phyloP scores from a whole-genome alignment of 2,329 filamentous ascomycete species.

The Rutstroemia sp. region DNA sequence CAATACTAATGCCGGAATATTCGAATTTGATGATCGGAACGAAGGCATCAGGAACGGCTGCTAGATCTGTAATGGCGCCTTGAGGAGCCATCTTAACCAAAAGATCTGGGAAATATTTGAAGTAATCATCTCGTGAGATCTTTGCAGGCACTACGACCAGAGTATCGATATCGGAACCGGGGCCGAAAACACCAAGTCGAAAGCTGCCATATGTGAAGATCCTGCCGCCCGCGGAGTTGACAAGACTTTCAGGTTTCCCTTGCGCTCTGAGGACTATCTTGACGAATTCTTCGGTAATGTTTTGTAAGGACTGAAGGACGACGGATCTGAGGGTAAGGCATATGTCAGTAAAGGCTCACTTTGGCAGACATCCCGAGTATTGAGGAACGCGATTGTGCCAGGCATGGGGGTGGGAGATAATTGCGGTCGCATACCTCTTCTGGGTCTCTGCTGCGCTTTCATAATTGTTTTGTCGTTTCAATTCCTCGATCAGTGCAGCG shows the following conservation, averaged over 20 bases:
- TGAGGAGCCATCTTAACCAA: slow-evolving; percentile 68
- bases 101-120: slow-evolving; percentile 75
- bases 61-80: slow-evolving; percentile 77
- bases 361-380: neutral
- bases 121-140: slow-evolving; percentile 84
- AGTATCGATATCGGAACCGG: slow-evolving; percentile 96
- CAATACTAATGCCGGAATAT: slow-evolving; percentile 84
- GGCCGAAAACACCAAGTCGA: slow-evolving; percentile 86
- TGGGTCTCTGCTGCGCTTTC: slow-evolving; percentile 77
- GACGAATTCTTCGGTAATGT: slow-evolving; percentile 80
- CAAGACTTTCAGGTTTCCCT: slow-evolving; percentile 63
- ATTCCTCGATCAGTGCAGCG: slow-evolving; percentile 71
- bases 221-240: slow-evolving; percentile 81
- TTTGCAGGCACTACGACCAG: slow-evolving; percentile 88
- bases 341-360: slow-evolving; percentile 1
- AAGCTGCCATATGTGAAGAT: slow-evolving; percentile 97
- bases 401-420: neutral
- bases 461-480: slow-evolving; percentile 87
- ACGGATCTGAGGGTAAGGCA: slow-evolving; percentile 38
- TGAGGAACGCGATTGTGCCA: neutral
- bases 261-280: slow-evolving; percentile 56
- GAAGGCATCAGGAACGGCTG: slow-evolving; percentile 80
- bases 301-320: slow-evolving; percentile 70
- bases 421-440: slow-evolving; percentile 53
- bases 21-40: slow-evolving; percentile 98